phyloP scores from a whole-genome alignment of 1,139 yeast species.

The Pichia sp. region DNA sequence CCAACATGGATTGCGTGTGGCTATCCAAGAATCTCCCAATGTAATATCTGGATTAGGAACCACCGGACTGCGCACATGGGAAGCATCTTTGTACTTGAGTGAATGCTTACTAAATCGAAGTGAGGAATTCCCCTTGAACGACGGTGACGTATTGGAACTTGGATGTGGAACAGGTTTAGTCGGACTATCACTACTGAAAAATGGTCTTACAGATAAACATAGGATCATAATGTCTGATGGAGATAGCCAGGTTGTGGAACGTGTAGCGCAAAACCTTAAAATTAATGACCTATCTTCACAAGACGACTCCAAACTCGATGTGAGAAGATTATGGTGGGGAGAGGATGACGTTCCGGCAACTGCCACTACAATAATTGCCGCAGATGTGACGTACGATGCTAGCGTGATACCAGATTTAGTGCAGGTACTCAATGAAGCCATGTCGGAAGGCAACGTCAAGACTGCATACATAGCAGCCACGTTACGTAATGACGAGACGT shows the following conservation, averaged over 20 bases:
- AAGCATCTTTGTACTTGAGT: slow-evolving; percentile 71
- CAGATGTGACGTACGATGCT: slow-evolving; percentile 82
- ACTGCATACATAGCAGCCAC: slow-evolving; percentile 63
- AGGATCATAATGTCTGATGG: slow-evolving; percentile 68
- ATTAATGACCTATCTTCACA: slow-evolving; percentile 33
- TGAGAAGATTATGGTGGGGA: slow-evolving; percentile 58
- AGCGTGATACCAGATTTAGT: slow-evolving; percentile 52
- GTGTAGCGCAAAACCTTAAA: slow-evolving; percentile 37
- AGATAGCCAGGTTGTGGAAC: slow-evolving; percentile 53
- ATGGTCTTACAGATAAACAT: slow-evolving; percentile 1
- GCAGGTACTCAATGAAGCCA: slow-evolving; percentile 35
- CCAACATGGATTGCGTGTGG: slow-evolving; percentile 26
- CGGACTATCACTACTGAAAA: slow-evolving; percentile 31
- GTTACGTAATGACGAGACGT: slow-evolving; percentile 55
- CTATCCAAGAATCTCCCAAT: slow-evolving; percentile 54
- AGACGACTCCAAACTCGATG: slow-evolving; percentile 18
- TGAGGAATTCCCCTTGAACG: slow-evolving; percentile 2
- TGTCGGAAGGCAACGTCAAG: slow-evolving; percentile 19
- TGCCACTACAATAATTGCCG: slow-evolving; percentile 50
- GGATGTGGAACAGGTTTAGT: slow-evolving; percentile 94
- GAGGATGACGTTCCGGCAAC: slow-evolving; percentile 34
- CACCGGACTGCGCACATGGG: slow-evolving; percentile 93
- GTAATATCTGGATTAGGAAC: slow-evolving; percentile 68
- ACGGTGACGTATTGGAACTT: slow-evolving; percentile 42
- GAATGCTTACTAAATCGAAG: slow-evolving; percentile 34